These are phyloP conservation scores for Yamadazyma sp. DNA, from an alignment of 1,139 yeast genomes.

Conservation along the genomic window DNA sequence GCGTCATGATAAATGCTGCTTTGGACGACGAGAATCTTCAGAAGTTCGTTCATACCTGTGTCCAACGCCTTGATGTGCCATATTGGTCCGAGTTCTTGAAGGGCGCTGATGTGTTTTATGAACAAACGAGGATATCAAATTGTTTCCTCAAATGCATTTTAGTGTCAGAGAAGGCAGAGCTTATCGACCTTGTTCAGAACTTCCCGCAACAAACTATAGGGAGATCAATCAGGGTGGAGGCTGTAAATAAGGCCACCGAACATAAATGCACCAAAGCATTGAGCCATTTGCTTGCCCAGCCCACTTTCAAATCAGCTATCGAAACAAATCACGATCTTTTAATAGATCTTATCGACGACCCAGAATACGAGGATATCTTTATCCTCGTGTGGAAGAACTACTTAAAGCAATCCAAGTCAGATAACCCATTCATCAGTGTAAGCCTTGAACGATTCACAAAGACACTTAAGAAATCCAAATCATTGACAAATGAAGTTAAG, in stretches of 20 bases:
- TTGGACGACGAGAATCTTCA: constrained; percentile 22
- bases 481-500: constrained; percentile 8
- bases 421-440: constrained; percentile 7
- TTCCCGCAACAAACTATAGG: constrained; percentile 55
- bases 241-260: constrained; percentile 32
- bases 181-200: constrained; percentile 12
- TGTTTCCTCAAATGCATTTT: constrained; percentile 25
- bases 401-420: constrained; percentile 23
- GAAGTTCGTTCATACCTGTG: not conserved
- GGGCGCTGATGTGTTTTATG: constrained; percentile 35
- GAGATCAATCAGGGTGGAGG: constrained; percentile 36
- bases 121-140: constrained; percentile 36
- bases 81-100: constrained; percentile 17
- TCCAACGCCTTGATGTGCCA: not conserved
- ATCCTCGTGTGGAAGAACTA: constrained; percentile 31
- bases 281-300: constrained; percentile 40
- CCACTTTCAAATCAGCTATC: constrained; percentile 51
- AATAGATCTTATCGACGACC: constrained; percentile 19
- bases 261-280: constrained; percentile 16
- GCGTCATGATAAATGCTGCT: constrained; percentile 42
- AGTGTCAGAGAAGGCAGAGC: constrained; percentile 1
- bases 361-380: constrained; percentile 19
- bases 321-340: constrained; percentile 41
- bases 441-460: constrained; percentile 15
- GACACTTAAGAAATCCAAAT: constrained; percentile 5